Evolutionary conservation across 768 basidiomycete species (phyloP).

Genomic region (Podaxis sp.): DNA sequence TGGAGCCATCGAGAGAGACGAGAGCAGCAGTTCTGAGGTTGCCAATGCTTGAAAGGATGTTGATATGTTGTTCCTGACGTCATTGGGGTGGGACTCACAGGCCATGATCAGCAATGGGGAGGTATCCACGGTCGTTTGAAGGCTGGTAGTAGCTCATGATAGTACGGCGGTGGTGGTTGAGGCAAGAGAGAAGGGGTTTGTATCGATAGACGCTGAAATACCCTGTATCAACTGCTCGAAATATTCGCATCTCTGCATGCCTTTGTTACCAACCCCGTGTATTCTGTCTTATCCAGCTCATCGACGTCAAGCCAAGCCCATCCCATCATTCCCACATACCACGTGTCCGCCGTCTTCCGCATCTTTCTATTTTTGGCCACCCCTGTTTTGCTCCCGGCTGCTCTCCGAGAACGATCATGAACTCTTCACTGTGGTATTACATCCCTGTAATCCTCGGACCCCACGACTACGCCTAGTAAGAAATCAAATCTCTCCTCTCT

Average conservation of each 20-base stretch:
- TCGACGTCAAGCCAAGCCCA: not conserved
- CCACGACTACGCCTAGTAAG: not conserved
- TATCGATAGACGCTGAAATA: conserved; percentile 8
- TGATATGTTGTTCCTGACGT: conserved; percentile 3
- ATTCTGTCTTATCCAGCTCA: not conserved
- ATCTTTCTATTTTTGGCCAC: not conserved
- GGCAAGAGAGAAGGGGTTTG: not conserved
- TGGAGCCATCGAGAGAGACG: conserved; percentile 80
- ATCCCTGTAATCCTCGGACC: no score
- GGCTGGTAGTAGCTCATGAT: conserved; percentile 57
- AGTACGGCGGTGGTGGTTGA: conserved; percentile 23
- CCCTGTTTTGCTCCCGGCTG: not conserved
- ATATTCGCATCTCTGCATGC: conserved; percentile 11
- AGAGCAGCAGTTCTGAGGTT: conserved; percentile 83
- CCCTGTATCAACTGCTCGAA: conserved; percentile 10
- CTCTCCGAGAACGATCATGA: not conserved
- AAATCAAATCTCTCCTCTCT: not conserved
- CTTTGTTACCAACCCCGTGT: not conserved
- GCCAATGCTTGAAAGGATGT: conserved; percentile 56
- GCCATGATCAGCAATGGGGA: conserved; percentile 77
- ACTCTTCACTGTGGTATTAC: no score
- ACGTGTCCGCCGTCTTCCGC: not conserved
- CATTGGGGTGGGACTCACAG: conserved; percentile 45
- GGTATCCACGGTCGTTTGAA: conserved; percentile 58
- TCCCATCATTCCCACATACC: not conserved